Percentiles rank a stretch among this genome's conserved stretches.
Conservation (phyloP, 2,329 filamentous ascomycete genomes). For the Helotiales sp. region DNA sequence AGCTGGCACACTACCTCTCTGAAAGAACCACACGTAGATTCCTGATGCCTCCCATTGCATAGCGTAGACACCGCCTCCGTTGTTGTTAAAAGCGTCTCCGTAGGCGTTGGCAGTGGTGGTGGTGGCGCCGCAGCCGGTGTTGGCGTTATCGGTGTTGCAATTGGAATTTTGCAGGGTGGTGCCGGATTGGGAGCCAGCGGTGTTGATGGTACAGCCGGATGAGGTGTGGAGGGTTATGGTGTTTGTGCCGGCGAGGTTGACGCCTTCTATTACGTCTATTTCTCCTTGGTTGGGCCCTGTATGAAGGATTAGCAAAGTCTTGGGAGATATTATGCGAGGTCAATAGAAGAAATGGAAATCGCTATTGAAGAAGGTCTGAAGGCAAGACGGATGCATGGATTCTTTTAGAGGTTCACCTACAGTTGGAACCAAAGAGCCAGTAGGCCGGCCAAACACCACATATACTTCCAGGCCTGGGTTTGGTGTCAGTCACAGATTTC, state of each 20-base stretch:
- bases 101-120: slow-evolving; percentile 48
- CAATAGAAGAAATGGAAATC: slow-evolving; percentile 33
- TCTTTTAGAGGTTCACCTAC: not conserved
- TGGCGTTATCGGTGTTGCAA: slow-evolving; percentile 49
- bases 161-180: slow-evolving; percentile 39
- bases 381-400: not conserved
- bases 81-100: slow-evolving; percentile 66
- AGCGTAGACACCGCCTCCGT: slow-evolving; percentile 67
- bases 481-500: not conserved
- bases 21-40: slow-evolving; percentile 78
- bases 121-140: slow-evolving; percentile 37
- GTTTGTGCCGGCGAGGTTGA: slow-evolving; percentile 60
- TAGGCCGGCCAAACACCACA: slow-evolving; percentile 77
- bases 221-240: slow-evolving; percentile 62
- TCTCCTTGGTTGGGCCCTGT: slow-evolving; percentile 67
- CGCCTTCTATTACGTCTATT: slow-evolving; percentile 66
- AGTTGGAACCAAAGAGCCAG: slow-evolving; percentile 44
- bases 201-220: slow-evolving; percentile 44
- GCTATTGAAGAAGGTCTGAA: slow-evolving; percentile 34
- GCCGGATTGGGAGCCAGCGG: slow-evolving; percentile 43
- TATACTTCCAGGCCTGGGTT: slow-evolving; percentile 48
- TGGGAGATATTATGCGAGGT: no score
- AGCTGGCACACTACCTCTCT: slow-evolving; percentile 60
- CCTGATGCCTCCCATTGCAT: slow-evolving; percentile 67
- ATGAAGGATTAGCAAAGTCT: no score